Evolutionary conservation across 257 asterid genomes (phyloP), one percentile per base, ranked within the genome.

Genomic region (Petrea volubilis): DNA sequence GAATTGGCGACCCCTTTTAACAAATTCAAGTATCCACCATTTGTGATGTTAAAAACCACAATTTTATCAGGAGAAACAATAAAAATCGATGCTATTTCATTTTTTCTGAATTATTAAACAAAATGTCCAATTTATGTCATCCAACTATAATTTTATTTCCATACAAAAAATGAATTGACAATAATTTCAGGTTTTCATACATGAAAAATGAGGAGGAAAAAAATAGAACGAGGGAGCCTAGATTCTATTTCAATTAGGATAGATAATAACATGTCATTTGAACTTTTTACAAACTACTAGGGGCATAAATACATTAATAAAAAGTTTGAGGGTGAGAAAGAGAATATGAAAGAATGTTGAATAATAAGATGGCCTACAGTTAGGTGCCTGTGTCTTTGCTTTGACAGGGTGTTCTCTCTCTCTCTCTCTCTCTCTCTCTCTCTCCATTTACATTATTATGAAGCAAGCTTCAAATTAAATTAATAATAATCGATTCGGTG

Each of bases 341-440:
- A 53, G 2, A 76, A 62, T 69, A 70, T 2, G 61, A 17, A 44
- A 63, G n/a, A 63, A 51, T 46, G 5, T 58, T 58, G 44, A 51
- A 64, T 52, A 61, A 69, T 62, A 70, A 62, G 46, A 5, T 69
- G 74, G 50, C 51, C 70, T 58, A 58, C 52, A 7, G 70, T 70
- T 64, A 25, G 73, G 64, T 76, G 73, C 57, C 13, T 6, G 5
- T 62, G 56, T 72, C 61, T 59, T 71, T 29, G 67, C 52, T 33
- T 41, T 31, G 70, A 57, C 77, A 64, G 74, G 64, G 49, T 71
- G 73, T n/a, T n/a, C n/a, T 33, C 5, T 33, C 5, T 33, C 38
- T n/a, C n/a, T n/a, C n/a, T n/a, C n/a, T n/a, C n/a, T n/a, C n/a
- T n/a, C n/a, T n/a, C n/a, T n/a, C n/a, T n/a, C n/a, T n/a, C n/a